Percentiles rank a stretch among this genome's conserved stretches.
Conservation (phyloP, 2,329 filamentous ascomycete genomes). For the Bisporella sp. region DNA sequence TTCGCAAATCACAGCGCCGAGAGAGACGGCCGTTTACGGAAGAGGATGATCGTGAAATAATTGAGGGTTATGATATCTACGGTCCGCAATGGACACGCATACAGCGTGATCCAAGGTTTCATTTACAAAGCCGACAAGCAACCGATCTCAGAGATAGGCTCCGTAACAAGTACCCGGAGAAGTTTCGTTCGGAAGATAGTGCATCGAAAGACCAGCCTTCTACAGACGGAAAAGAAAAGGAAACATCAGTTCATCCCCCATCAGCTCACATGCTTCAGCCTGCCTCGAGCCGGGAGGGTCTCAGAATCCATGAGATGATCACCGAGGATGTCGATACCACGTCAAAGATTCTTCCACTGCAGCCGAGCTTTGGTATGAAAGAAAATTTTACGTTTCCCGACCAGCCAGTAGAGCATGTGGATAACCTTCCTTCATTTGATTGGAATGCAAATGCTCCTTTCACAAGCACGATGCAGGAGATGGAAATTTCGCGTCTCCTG, state of each 20-base stretch:
- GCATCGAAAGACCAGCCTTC: not conserved
- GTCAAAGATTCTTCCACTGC: constrained; percentile 7
- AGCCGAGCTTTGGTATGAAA: constrained; percentile 10
- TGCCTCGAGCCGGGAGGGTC: constrained; percentile 17
- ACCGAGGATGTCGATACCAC: constrained; percentile 10
- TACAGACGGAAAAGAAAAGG: not conserved
- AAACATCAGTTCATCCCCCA: not conserved
- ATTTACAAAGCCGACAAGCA: constrained; percentile 51
- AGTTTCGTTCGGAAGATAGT: constrained; percentile 31
- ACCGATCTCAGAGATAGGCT: constrained; percentile 58
- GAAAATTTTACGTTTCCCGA: constrained; percentile 16
- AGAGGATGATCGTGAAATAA: constrained; percentile 55
- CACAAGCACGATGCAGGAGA: constrained; percentile 42
- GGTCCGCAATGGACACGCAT: constrained; percentile 61
- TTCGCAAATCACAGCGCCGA: constrained; percentile 54
- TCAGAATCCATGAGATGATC: constrained; percentile 25
- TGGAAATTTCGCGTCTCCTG: constrained; percentile 55
- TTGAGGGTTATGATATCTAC: constrained; percentile 51
- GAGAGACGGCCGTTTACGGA: constrained; percentile 55
- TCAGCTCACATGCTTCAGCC: constrained; percentile 1
- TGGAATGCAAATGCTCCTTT: constrained; percentile 36
- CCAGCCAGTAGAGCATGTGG: constrained; percentile 21
- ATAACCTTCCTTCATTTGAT: constrained; percentile 35
- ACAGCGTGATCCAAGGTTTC: constrained; percentile 50
- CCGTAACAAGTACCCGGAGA: constrained; percentile 55